These are phyloP conservation scores for Bretziella fagacearum DNA, from an alignment of 2,329 filamentous ascomycete species.

Conservation along the genomic window DNA sequence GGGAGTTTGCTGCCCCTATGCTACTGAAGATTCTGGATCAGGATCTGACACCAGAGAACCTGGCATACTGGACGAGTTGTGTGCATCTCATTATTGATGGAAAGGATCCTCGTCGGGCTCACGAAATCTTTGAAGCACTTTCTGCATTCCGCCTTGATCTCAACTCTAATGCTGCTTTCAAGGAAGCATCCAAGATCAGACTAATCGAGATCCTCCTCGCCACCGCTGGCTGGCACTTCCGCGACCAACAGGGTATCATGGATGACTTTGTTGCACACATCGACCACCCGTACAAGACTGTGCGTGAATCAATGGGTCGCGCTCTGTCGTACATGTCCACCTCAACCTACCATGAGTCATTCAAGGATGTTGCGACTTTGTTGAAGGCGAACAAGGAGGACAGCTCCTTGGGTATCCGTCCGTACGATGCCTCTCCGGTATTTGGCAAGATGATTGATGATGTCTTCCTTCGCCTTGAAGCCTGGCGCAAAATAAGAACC, in stretches of 20 bases:
- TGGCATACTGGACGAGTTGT: conserved; percentile 87
- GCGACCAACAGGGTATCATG: conserved; percentile 70
- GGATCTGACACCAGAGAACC: conserved; percentile 83
- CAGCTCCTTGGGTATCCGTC: conserved; percentile 68
- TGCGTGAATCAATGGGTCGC: conserved; percentile 83
- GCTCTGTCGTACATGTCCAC: conserved; percentile 79
- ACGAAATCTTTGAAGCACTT: conserved; percentile 70
- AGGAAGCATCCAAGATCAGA: conserved; percentile 92
- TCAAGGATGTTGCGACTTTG: conserved; percentile 58
- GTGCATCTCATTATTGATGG: conserved; percentile 75
- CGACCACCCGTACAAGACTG: conserved; percentile 94
- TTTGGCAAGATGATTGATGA: conserved; percentile 55
- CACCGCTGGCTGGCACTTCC: conserved; percentile 92
- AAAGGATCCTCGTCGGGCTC: conserved; percentile 74
- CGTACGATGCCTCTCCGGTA: conserved; percentile 62
- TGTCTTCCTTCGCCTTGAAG: conserved; percentile 64
- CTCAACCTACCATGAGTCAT: conserved; percentile 87
- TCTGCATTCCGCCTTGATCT: conserved; percentile 81
- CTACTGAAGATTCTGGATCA: conserved; percentile 77
- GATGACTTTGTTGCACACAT: conserved; percentile 80
- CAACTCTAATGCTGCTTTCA: conserved; percentile 91
- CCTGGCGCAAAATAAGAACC: conserved; percentile 69
- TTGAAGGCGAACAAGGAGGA: conserved; percentile 61
- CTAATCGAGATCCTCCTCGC: conserved; percentile 75
- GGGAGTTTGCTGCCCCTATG: conserved; percentile 81